Evolutionary conservation across 1,284 basidiomycete genomes (phyloP), one percentile per base, ranked within the genome.

Genomic region (Takashimella koratensis): DNA sequence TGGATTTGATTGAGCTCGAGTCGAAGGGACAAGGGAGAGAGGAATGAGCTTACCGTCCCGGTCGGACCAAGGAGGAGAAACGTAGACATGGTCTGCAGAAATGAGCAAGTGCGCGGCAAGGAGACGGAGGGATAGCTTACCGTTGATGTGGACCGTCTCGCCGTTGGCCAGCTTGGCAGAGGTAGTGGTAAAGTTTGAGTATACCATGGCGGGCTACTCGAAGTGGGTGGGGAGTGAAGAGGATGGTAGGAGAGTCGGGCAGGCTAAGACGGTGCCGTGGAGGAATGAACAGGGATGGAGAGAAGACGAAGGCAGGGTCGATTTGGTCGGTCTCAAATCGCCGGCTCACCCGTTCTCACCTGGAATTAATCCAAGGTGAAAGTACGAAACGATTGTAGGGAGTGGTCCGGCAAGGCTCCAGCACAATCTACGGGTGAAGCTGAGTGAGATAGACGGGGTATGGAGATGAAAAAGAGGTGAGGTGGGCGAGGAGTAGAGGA

Each of bases 21-120:
- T n/a, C n/a, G n/a, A n/a, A n/a, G n/a, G n/a, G n/a, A n/a, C n/a
- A n/a, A n/a, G n/a, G n/a, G n/a, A 36, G 30, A 36, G 30, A 36
- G 16, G 8, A 8, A 3, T 4, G 20, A 13, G 57, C 68, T 69
- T 87, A 69, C 92, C 90, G 68, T 94, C 90, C 53, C 93, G 85
- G 52, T 88, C 82, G 48, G 87, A 83, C 91, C 91, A 96, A 59
- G 84, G 86, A 13, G 89, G 87, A 26, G 91, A 91, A 75, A 91
- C 89, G 75, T 97, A 97, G 68, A 96, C 92, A 78, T 96, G 90
- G 76, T 97, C 93, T 93, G 72, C 56, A 52, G 36, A 6, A 49
- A 27, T 25, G 4, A 27, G 26, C 39, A 19, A n/a, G 26, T 0
- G 40, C 39, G 16, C 5, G 19, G 23, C 45, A 25, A 11, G 41